Conservation (phyloP, 495 filamentous ascomycete species). For the Penicillium pulvis region DNA sequence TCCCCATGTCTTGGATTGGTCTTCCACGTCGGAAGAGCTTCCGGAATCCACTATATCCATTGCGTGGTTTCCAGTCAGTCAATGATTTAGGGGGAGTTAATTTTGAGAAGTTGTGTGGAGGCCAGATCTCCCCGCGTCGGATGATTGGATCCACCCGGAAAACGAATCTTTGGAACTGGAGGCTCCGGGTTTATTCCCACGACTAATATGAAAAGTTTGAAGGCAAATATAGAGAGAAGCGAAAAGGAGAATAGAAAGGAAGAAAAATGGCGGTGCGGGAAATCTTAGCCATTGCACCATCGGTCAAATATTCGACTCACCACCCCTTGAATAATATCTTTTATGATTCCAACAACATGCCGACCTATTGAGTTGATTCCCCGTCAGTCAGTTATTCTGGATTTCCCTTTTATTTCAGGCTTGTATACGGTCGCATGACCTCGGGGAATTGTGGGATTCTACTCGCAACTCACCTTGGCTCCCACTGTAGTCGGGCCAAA, state of each 20-base stretch:
- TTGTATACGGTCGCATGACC: conserved; percentile 18
- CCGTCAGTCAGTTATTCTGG: background rate
- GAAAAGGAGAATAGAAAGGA: conserved; percentile 13
- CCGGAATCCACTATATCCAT: conserved; percentile 48
- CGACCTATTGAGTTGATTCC: conserved; percentile 11
- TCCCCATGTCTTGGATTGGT: conserved; percentile 42
- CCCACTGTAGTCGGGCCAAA: conserved; percentile 40
- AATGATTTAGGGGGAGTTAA: conserved; percentile 9
- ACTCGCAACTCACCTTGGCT: conserved; percentile 36
- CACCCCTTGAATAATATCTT: conserved; percentile 25
- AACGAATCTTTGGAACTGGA: background rate
- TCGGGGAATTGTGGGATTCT: background rate
- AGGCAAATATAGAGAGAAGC: background rate
- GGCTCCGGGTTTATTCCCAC: background rate
- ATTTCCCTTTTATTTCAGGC: background rate
- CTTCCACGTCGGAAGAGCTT: conserved; percentile 41
- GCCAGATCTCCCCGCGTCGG: conserved; percentile 6
- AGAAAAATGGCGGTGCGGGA: conserved; percentile 26
- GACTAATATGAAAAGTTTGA: background rate
- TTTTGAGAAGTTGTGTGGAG: conserved; percentile 12
- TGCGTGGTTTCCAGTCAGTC: conserved; percentile 22
- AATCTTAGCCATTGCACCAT: conserved; percentile 31
- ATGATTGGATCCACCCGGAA: conserved; percentile 10
- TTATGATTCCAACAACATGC: conserved; percentile 23
- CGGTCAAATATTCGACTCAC: conserved; percentile 35